phyloP scores from a whole-genome alignment of 148 eudicot species.

The Tetragonia tetragonoides region DNA sequence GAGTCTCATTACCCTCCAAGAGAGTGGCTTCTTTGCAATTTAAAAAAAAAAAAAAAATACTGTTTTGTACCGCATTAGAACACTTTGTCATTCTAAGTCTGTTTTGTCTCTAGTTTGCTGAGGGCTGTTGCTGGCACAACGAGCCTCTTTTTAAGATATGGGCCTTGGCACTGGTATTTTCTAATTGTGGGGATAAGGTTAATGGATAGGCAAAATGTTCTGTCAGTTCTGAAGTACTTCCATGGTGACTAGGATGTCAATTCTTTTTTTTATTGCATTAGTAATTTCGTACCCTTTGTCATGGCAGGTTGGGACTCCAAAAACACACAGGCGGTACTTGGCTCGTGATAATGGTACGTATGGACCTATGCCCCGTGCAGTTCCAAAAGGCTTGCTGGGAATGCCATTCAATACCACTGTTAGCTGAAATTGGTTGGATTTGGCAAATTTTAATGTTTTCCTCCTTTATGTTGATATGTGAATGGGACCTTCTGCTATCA shows the following conservation, averaged over 20 bases:
- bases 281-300: not conserved
- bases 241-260: not conserved
- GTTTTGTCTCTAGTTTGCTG: no score
- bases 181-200: no score
- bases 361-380: slow-evolving; percentile 85
- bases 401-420: slow-evolving; percentile 99
- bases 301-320: slow-evolving; percentile 86
- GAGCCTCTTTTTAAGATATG: no score
- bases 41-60: no score
- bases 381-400: slow-evolving; percentile 81
- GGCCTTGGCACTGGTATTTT: no score
- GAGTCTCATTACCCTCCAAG: no score
- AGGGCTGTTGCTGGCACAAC: no score
- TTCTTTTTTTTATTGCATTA: not conserved
- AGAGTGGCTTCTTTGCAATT: no score
- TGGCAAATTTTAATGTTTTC: not conserved
- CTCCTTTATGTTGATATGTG: not conserved
- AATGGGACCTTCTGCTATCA: slow-evolving; percentile 15
- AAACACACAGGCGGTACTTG: slow-evolving; percentile 89
- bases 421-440: slow-evolving; percentile 26
- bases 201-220: not conserved
- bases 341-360: slow-evolving; percentile 98
- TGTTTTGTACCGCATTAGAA: no score
- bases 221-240: not conserved
- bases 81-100: no score